Evolutionary conservation across 331 rosid genomes (phyloP).

Genomic region (Quercus tomentella): DNA sequence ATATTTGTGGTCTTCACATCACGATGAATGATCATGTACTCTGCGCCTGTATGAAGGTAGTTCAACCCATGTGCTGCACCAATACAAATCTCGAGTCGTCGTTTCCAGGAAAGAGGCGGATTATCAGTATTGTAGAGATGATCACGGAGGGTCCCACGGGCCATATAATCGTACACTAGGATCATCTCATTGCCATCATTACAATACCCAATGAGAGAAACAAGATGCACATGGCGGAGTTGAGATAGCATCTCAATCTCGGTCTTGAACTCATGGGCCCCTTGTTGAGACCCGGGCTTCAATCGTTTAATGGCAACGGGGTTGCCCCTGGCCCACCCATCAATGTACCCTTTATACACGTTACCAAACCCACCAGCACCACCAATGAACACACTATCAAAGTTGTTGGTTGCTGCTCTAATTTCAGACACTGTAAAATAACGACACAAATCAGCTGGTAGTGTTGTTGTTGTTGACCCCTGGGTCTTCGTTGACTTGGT

Average conservation of each 20-base stretch:
- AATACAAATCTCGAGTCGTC: conserved; percentile 16
- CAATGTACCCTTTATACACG: conserved; percentile 51
- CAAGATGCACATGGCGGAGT: conserved; percentile 54
- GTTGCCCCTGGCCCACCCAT: conserved; percentile 4
- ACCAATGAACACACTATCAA: conserved; percentile 5
- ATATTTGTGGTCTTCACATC: conserved; percentile 27
- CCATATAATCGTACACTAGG: conserved; percentile 27
- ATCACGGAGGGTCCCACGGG: conserved; percentile 11
- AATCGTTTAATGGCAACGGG: conserved; percentile 54
- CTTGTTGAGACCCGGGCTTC: conserved; percentile 49
- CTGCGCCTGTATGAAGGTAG: conserved; percentile 6
- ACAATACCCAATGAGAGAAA: conserved; percentile 54
- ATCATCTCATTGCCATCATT: conserved; percentile 53
- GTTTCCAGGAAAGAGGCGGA: conserved; percentile 23
- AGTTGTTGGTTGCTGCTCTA: conserved; percentile 24
- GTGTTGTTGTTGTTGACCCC: neutral
- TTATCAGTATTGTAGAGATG: conserved; percentile 13
- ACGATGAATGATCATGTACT: conserved; percentile 23
- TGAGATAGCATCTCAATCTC: conserved; percentile 56
- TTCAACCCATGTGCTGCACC: conserved; percentile 17
- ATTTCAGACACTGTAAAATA: conserved; percentile 28
- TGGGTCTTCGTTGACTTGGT: too few relatives aligned
- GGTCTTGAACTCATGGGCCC: conserved; percentile 46
- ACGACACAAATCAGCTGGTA: conserved; percentile 4
- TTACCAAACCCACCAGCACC: conserved; percentile 40